phyloP scores from a whole-genome alignment of 805 yeast genomes.

The Kuraishia piskuri region DNA sequence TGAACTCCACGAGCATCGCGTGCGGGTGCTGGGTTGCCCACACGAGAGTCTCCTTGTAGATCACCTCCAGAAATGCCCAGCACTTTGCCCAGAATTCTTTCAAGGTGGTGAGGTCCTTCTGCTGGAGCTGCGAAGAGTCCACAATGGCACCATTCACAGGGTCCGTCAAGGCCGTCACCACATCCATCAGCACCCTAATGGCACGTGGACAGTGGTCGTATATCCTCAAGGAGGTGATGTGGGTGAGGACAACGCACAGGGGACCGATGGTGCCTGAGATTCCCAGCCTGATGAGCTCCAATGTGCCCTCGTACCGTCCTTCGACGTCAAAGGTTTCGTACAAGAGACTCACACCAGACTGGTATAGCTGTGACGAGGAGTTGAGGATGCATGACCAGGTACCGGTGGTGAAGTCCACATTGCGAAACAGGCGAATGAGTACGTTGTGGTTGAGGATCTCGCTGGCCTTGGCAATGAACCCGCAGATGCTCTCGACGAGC shows the following conservation, averaged over 20 bases:
- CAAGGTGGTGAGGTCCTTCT: slow-evolving; percentile 15
- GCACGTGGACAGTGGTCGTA: slow-evolving; percentile 73
- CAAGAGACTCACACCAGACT: slow-evolving; percentile 60
- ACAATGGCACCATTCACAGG: slow-evolving; percentile 53
- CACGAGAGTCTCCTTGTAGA: slow-evolving; percentile 53
- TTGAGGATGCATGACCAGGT: slow-evolving; percentile 66
- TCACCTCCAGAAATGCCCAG: slow-evolving; percentile 68
- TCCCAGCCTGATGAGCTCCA: slow-evolving; percentile 36
- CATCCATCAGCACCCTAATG: slow-evolving; percentile 68
- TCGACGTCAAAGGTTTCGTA: slow-evolving; percentile 74
- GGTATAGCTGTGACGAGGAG: slow-evolving; percentile 47
- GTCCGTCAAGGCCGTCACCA: slow-evolving; percentile 52
- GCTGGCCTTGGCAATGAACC: not conserved
- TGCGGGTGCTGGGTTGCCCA: slow-evolving; percentile 69
- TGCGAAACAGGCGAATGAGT: not conserved
- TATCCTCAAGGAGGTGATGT: slow-evolving; percentile 36
- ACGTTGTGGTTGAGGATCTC: not conserved
- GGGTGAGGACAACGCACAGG: slow-evolving; percentile 33
- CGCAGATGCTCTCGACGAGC: not conserved
- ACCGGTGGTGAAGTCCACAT: not conserved
- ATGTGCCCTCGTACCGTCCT: slow-evolving; percentile 74
- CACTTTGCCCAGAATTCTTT: slow-evolving; percentile 53
- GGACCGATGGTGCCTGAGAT: slow-evolving; percentile 40
- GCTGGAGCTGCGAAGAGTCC: not conserved
- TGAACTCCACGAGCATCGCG: slow-evolving; percentile 61